phyloP scores from a whole-genome alignment of 2,329 filamentous ascomycete genomes.

The Xylariaceae sp. region DNA sequence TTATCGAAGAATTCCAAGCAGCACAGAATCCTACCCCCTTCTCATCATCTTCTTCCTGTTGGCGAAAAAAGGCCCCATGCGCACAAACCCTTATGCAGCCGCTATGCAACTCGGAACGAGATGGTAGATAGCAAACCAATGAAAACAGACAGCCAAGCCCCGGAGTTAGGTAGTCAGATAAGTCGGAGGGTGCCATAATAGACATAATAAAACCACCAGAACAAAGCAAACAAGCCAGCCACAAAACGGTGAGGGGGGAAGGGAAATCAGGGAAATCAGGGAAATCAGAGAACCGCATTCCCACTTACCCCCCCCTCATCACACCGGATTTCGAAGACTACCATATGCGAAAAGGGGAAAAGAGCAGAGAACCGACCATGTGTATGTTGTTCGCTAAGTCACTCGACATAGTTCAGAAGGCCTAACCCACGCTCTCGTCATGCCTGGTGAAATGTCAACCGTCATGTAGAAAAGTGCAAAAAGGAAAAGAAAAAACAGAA shows the following conservation, averaged over 20 bases:
- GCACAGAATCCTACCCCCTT: neutral
- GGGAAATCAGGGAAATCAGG: neutral
- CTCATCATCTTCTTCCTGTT: neutral
- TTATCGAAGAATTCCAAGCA: conserved; percentile 1
- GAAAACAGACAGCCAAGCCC: conserved; percentile 11
- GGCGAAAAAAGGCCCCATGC: neutral
- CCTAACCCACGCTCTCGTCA: conserved; percentile 13
- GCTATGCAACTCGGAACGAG: conserved; percentile 17
- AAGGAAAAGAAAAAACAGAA: conserved; percentile 1
- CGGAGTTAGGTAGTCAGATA: conserved; percentile 1
- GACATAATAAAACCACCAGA: conserved; percentile 3
- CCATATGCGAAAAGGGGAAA: conserved; percentile 1
- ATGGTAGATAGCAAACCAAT: conserved; percentile 8
- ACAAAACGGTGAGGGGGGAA: neutral
- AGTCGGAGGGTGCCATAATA: conserved; percentile 1
- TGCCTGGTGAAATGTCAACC: conserved; percentile 9
- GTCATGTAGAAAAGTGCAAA: conserved; percentile 1
- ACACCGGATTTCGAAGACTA: neutral
- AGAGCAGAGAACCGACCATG: conserved; percentile 15
- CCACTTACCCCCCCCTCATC: neutral
- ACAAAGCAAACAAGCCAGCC: conserved; percentile 1
- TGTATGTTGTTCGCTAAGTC: conserved; percentile 1
- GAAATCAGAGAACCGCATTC: neutral
- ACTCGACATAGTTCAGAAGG: conserved; percentile 15
- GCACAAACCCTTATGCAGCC: conserved; percentile 12